phyloP scores from a whole-genome alignment of 352 stramenopile species.

The Globisporangium echinulatum region DNA sequence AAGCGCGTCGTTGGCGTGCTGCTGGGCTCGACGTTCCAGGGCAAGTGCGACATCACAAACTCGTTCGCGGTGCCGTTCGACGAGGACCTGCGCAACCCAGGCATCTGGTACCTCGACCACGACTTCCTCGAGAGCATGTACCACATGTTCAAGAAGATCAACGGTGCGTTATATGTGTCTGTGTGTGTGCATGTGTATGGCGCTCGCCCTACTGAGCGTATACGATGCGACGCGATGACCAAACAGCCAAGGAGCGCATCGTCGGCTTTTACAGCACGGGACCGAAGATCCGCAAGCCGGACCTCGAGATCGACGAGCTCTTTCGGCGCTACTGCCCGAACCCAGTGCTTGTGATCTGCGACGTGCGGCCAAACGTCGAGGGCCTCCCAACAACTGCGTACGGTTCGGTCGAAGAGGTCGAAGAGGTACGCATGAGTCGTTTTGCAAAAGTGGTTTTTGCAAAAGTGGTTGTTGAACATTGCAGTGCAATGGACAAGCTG shows the following conservation, averaged over 20 bases:
- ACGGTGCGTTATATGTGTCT: conserved; percentile 36
- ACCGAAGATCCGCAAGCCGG: conserved; percentile 93
- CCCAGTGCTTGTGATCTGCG: conserved; percentile 98
- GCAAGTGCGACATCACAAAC: conserved; percentile 93
- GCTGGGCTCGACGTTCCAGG: conserved; percentile 93
- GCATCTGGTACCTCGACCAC: conserved; percentile 99
- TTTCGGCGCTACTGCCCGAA: conserved; percentile 93
- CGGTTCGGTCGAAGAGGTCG: conserved; percentile 95
- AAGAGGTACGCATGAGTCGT: conserved; percentile 38
- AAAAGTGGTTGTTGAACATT: no score
- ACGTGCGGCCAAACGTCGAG: conserved; percentile 94
- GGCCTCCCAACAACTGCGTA: conserved; percentile 98
- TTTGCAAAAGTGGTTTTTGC: neutral
- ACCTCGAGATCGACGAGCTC: conserved; percentile 94
- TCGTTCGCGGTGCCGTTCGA: conserved; percentile 97
- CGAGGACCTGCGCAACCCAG: conserved; percentile 95
- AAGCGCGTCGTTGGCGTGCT: conserved; percentile 99
- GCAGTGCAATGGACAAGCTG: no score
- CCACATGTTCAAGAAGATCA: conserved; percentile 94
- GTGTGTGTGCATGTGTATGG: conserved; percentile 3
- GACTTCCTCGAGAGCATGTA: conserved; percentile 99
- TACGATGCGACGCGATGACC: neutral
- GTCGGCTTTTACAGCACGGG: conserved; percentile 99
- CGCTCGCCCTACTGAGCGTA: neutral
- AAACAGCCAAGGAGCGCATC: conserved; percentile 93